Evolutionary conservation across 768 basidiomycete species (phyloP).

Genomic region (Sutorius australiensis): DNA sequence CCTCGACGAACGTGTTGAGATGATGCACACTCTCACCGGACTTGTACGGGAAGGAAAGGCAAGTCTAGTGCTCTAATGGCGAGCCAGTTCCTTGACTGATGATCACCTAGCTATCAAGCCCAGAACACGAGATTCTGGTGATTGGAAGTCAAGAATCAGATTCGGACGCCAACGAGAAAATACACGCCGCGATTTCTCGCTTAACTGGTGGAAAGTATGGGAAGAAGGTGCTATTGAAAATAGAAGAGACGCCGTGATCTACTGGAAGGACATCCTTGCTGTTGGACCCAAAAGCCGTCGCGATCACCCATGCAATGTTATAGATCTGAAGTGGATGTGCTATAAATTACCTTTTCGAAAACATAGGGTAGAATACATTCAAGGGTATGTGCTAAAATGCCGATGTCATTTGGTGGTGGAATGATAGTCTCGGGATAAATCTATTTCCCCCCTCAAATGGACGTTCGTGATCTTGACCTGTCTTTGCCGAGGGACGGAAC

Average conservation of each 20-base stretch:
- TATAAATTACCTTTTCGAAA: background rate
- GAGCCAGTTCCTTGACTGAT: slow-evolving; percentile 2
- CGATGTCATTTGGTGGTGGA: slow-evolving; percentile 16
- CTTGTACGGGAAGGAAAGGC: slow-evolving; percentile 58
- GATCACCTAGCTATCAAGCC: slow-evolving; percentile 54
- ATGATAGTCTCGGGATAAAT: slow-evolving; percentile 72
- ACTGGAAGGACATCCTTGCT: background rate
- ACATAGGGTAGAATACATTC: background rate
- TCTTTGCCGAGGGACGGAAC: slow-evolving; percentile 66
- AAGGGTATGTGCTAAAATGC: background rate
- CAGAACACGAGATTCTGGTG: slow-evolving; percentile 64
- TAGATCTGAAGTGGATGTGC: background rate
- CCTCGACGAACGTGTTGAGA: slow-evolving; percentile 43
- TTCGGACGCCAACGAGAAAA: slow-evolving; percentile 29
- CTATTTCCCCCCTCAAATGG: slow-evolving; percentile 83
- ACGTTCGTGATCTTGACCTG: slow-evolving; percentile 84
- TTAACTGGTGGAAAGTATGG: slow-evolving; percentile 39
- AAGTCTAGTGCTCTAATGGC: slow-evolving; percentile 8
- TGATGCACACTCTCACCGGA: slow-evolving; percentile 49
- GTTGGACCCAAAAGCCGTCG: background rate
- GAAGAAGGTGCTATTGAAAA: slow-evolving; percentile 46
- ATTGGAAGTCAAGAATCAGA: slow-evolving; percentile 43
- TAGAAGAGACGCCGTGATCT: slow-evolving; percentile 29
- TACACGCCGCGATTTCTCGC: slow-evolving; percentile 34
- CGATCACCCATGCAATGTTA: background rate